Evolutionary conservation across 129 eudicot genomes (phyloP).

Genomic region (carrot (Daucus carota)): DNA sequence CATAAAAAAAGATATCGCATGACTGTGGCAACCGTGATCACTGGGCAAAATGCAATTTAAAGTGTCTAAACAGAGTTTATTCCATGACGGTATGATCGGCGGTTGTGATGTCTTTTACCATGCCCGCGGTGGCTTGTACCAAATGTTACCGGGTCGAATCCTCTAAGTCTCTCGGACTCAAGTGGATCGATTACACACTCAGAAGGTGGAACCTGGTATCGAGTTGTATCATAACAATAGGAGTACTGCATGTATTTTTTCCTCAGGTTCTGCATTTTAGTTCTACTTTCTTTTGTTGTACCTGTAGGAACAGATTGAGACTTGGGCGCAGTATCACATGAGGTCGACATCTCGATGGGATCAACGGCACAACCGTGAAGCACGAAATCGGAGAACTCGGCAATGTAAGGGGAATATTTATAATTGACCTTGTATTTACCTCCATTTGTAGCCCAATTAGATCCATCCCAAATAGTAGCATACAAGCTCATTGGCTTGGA

Average conservation of each 20-base stretch:
- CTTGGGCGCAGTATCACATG: slow-evolving; percentile 33
- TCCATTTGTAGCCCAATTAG: slow-evolving; percentile 11
- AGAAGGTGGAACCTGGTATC: slow-evolving; percentile 59
- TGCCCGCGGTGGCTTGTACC: slow-evolving; percentile 49
- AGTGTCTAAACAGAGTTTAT: slow-evolving; percentile 27
- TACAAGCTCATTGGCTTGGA: slow-evolving; percentile 9
- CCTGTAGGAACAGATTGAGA: slow-evolving; percentile 31
- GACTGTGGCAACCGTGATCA: slow-evolving; percentile 13
- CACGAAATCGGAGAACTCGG: slow-evolving; percentile 74
- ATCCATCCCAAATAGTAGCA: slow-evolving; percentile 14
- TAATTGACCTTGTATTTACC: slow-evolving; percentile 14
- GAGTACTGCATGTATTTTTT: slow-evolving; percentile 77
- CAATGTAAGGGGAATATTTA: slow-evolving; percentile 81
- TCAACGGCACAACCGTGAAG: slow-evolving; percentile 85
- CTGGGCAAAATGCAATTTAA: slow-evolving; percentile 4
- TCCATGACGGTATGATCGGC: slow-evolving; percentile 13
- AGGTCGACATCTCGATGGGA: slow-evolving; percentile 47
- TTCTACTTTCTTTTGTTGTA: slow-evolving; percentile 39
- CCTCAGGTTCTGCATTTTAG: slow-evolving; percentile 61
- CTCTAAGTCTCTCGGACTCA: slow-evolving; percentile 56
- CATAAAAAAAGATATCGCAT: slow-evolving; percentile 11
- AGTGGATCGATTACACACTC: slow-evolving; percentile 61
- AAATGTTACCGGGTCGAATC: slow-evolving; percentile 71
- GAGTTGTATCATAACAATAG: slow-evolving; percentile 64
- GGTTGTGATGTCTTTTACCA: slow-evolving; percentile 48